Evolutionary conservation across 1,284 basidiomycete genomes (phyloP), one percentile per base, ranked within the genome.

Genomic region (Cutaneotrichosporon sp.): DNA sequence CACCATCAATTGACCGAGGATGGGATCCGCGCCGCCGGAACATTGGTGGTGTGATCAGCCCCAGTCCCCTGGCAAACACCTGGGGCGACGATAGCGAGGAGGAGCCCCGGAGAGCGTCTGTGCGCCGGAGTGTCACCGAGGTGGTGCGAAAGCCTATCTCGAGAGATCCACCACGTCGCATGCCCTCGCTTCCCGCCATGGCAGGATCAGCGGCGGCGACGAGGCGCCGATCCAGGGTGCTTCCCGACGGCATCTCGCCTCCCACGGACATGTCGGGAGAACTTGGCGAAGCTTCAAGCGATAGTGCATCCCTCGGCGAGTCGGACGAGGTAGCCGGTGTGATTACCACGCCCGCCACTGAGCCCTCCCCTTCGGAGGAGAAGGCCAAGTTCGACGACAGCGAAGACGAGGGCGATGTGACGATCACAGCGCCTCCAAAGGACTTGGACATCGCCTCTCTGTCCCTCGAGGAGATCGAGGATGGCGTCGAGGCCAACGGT

Each of bases 11-110:
- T 11, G 62, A 59, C 7, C 57, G 59, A 3, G 25, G 42, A 11
- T 59, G 59, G 63, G 58, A 62, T 7, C 55, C 62, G 31, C 56
- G 63, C 46, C 33, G 58, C 66, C 18, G 60, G 66, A 27, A 61
- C 47, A 70, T 67, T 18, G 70, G 68, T 50, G 74, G 71, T 34
- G 76, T 77, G 22, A 71, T 77, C 20, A 70, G 68, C 13, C 76
- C 77, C 13, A 75, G 72, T 51, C 77, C 77, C 14, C 65, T 79
- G 4, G 72, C 74, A 0, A 74, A 74, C 31, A 75, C 76, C 46
- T 76, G 74, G 73, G 70, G 67, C 13, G 58, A 65, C 13, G 66
- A 70, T 24, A 58, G 67, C 34, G 64, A 69, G 45, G 33, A 56
- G 42, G 33, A 56, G 13, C 42, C 36, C 9, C 31, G 27, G 22